Percentiles rank a stretch among this genome's conserved stretches.
Evolutionary conservation across 2,329 filamentous ascomycete genomes (phyloP).

Genomic region (Aulographum hederae): DNA sequence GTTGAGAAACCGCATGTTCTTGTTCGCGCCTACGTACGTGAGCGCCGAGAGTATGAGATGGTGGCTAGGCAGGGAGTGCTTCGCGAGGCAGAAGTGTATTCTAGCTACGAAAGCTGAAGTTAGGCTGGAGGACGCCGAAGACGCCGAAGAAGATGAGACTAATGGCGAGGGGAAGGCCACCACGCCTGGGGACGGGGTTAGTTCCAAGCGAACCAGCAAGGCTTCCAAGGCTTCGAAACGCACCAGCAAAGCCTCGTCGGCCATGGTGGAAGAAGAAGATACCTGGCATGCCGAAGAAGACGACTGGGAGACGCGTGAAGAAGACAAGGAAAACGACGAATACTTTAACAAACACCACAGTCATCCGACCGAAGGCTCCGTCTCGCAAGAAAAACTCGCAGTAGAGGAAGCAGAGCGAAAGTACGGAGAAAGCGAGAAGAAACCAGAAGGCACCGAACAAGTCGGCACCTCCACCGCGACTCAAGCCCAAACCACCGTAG

Average conservation of each 20-base stretch:
- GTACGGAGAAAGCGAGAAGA: neutral
- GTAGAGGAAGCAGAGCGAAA: no score
- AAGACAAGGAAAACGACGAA: slow-evolving; percentile 11
- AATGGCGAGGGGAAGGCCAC: slow-evolving; percentile 1
- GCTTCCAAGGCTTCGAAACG: no score
- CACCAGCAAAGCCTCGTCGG: neutral
- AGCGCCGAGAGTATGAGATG: slow-evolving; percentile 81
- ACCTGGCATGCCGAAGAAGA: slow-evolving; percentile 8
- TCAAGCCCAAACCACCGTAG: neutral
- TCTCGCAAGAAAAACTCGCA: no score
- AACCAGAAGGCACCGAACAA: neutral
- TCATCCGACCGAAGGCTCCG: neutral
- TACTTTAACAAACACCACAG: slow-evolving; percentile 8
- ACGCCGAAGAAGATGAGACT: slow-evolving; percentile 21
- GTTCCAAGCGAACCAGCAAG: no score
- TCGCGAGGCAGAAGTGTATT: slow-evolving; percentile 72
- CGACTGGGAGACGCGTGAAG: no score
- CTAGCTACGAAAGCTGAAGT: slow-evolving; percentile 60
- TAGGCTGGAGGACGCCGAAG: slow-evolving; percentile 36
- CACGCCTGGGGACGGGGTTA: neutral
- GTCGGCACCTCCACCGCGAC: neutral
- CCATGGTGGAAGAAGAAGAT: no score
- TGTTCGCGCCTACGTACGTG: slow-evolving; percentile 82
- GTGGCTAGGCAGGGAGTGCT: slow-evolving; percentile 85
- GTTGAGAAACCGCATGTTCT: slow-evolving; percentile 67